Base-by-base conservation (phyloP, 257 asterid genomes). In the Solanum chilense region DNA sequence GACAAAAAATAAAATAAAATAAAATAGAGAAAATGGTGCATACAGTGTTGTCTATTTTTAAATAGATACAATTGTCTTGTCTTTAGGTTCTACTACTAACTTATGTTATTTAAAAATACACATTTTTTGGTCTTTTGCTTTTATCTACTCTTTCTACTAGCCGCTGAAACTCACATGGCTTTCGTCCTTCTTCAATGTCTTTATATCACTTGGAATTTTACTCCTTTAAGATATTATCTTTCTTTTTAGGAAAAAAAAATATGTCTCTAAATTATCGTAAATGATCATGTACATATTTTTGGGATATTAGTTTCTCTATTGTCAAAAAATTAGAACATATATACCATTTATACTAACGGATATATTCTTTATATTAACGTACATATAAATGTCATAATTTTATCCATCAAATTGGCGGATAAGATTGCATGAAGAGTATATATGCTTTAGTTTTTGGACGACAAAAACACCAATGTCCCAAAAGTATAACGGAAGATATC, bases 161-260 rank as follows among this genome's bases (percentile, higher is more conserved):
- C 84, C 84, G 88, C 85, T 87, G 88, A 83, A 86, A 58, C 86
- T 90, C 91, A 90, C 91, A 86, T 88, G 92, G 77, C 86, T 87
- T 35, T 71, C 33, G 78, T 78, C 66, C 42, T 78, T 84, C 83
- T 88, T 89, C 49, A 86, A 5, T 89, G 94, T 89, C 95, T 16
- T 89, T 87, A 87, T 82, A 85, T 45, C 52, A 27, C 3, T 45
- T 78, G 39, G 84, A 78, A 16, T 78, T 78, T 78, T 62, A 27
- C 84, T 27, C 16, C 11, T 78, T 13, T 5, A 45, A 44, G 41
- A 45, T 78, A 71, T 45, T 78, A 15, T 25, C 84, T 56, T 18
- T 56, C 56, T 45, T 78, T 58, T 37, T 37, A 37, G 39, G 39
- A 37, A 37, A 37, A 37, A 4, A 37, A 37, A 0, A 35, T 35